Conservation (phyloP, 805 yeast genomes). For the Saccharomyces eubayanus region DNA sequence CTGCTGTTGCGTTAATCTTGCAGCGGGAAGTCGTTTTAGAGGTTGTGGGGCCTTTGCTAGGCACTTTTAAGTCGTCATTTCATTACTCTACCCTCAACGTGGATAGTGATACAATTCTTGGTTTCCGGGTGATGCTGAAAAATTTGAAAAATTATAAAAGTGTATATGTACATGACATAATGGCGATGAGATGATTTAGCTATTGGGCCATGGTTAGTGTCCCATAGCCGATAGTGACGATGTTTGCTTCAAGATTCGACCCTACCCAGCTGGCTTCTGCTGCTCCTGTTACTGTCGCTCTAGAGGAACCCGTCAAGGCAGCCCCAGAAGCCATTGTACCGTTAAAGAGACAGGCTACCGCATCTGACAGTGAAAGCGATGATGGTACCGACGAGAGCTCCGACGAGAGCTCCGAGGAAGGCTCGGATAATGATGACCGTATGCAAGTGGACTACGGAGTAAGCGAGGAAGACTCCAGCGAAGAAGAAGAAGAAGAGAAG, state of each 20-base stretch:
- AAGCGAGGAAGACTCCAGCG: slow-evolving; percentile 8
- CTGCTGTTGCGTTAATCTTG: background rate
- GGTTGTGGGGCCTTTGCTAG: background rate
- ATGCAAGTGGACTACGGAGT: background rate
- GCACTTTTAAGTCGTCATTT: background rate
- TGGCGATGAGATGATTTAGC: background rate
- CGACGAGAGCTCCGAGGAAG: slow-evolving; percentile 15
- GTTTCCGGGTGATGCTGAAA: background rate
- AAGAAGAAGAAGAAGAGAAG: slow-evolving; percentile 1
- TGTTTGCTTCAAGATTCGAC: slow-evolving; percentile 63
- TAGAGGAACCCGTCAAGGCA: background rate
- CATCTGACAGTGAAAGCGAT: slow-evolving; percentile 3
- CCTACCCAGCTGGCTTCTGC: slow-evolving; percentile 32
- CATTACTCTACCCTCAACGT: background rate
- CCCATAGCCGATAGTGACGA: slow-evolving; percentile 11
- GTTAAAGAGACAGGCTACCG: slow-evolving; percentile 18
- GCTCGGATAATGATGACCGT: background rate
- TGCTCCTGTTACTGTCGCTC: background rate
- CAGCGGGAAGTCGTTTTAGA: background rate
- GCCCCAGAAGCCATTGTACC: slow-evolving; percentile 14
- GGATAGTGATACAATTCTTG: background rate
- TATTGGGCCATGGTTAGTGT: background rate
- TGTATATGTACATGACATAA: background rate
- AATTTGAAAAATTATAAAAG: background rate
- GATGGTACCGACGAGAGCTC: slow-evolving; percentile 9